A percentile compares a stretch with the other conserved stretches of the same genome.
phyloP scores from a whole-genome alignment of 345 rosid species.

The Pistacia vera region DNA sequence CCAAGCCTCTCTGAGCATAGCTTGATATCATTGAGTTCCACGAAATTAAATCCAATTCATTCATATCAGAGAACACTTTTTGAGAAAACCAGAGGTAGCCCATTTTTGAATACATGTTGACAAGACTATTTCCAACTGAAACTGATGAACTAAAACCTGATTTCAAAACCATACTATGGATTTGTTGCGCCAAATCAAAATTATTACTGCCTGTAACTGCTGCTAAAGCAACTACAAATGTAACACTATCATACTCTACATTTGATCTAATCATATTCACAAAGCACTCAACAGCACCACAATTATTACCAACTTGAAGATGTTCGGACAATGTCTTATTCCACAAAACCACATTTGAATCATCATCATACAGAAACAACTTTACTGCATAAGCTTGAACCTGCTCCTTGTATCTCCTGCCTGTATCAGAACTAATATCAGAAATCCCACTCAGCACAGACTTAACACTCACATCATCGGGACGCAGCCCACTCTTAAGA shows the following conservation, averaged over 20 bases:
- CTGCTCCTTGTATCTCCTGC: constrained; percentile 32
- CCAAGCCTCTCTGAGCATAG: constrained; percentile 39
- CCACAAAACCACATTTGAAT: constrained; percentile 33
- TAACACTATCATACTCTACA: constrained; percentile 47
- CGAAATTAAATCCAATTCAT: constrained; percentile 54
- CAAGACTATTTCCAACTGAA: constrained; percentile 50
- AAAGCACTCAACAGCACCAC: constrained; percentile 42
- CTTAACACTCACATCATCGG: constrained; percentile 38
- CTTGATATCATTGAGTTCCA: constrained; percentile 66
- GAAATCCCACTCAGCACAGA: constrained; percentile 34
- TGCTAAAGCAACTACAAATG: constrained; percentile 48
- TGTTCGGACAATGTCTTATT: constrained; percentile 42
- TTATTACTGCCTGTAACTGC: constrained; percentile 36
- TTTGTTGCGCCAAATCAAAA: constrained; percentile 40
- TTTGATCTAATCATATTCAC: constrained; percentile 45
- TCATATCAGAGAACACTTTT: constrained; percentile 41
- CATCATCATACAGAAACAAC: constrained; percentile 17
- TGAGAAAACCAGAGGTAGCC: constrained; percentile 32
- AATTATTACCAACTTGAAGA: constrained; percentile 35
- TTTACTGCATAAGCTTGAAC: constrained; percentile 37
- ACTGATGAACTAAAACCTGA: constrained; percentile 45
- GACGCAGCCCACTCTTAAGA: constrained; percentile 41
- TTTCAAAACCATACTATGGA: constrained; percentile 54
- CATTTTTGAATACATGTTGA: constrained; percentile 56
- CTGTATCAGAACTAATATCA: constrained; percentile 24